Evolutionary conservation across 805 yeast species (phyloP), one percentile per base, ranked within the genome.

Genomic region (Lipomyces anomalus): DNA sequence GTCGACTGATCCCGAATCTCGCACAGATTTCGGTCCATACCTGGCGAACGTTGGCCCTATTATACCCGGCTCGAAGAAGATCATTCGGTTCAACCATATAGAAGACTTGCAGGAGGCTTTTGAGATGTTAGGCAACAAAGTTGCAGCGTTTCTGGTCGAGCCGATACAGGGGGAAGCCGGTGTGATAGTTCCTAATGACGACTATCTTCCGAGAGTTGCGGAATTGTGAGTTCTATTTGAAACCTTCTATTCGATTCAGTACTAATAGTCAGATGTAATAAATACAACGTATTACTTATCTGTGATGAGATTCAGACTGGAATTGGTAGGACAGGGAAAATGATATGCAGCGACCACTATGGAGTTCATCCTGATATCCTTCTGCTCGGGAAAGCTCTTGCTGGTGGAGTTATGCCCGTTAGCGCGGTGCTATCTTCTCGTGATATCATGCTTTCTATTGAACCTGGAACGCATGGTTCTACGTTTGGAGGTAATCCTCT

Each of bases 81-180:
- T 79, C 43, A 69, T 82, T 62, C 78, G 95, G 66, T 89, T 84
- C 67, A 95, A 95, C 62, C 76, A 72, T 50, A 78, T 86, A 60
- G 95, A 79, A 63, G 97, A 90, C 62, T 79, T 90, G 43, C 88
- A 87, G 67, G 72, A 72, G 57, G 95, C 95, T 2, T 80, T 89
- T 60, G 70, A 74, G 55, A 76, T 76, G 46, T 87, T 90, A 21
- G 96, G 96, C 54, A 90, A 84, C 64, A 81, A 79, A 64, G 79
- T 90, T 55, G 95, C 95, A 37, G 97, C 95, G 35, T 77, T 90
- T 56, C 70, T 90, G 54, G 77, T 90, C 58, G 97, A 90, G 70
- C 97, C 97, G 52, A 89, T 89, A 61, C 97, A 90, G 67, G 97
- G 97, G 65, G 97, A 90, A 67, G 97, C 97, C 28, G 97, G 97